Conservation (phyloP, 2,329 filamentous ascomycete species). For the Paraconiothyrium sp. region DNA sequence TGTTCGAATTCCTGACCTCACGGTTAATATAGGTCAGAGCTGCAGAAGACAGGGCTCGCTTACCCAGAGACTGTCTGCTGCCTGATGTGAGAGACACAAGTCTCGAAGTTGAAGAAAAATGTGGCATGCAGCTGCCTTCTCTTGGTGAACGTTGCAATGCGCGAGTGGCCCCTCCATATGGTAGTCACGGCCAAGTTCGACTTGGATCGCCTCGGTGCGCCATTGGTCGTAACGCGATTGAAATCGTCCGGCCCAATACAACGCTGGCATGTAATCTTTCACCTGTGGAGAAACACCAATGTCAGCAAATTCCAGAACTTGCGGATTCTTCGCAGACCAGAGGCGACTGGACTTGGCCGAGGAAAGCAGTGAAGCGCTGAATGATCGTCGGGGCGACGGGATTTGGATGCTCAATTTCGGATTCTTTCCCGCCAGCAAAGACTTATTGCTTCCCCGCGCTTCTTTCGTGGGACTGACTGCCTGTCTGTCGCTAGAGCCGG, state of each 20-base stretch:
- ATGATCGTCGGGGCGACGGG: neutral
- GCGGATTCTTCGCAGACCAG: conserved; percentile 6
- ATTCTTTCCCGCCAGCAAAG: neutral
- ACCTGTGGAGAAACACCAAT: conserved; percentile 33
- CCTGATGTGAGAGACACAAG: conserved; percentile 38
- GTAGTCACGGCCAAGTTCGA: conserved; percentile 26
- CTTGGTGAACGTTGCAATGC: conserved; percentile 36
- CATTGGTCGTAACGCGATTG: conserved; percentile 46
- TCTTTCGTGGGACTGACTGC: neutral
- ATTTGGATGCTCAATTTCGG: conserved; percentile 1
- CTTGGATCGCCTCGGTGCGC: conserved; percentile 43
- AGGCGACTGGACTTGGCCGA: conserved; percentile 2
- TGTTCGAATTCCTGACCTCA: conserved; percentile 43
- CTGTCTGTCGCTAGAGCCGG: neutral
- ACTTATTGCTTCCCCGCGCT: neutral
- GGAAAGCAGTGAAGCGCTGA: conserved; percentile 4
- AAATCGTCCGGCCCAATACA: conserved; percentile 49
- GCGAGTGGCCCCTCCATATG: conserved; percentile 27
- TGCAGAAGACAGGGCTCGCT: neutral
- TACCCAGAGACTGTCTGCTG: conserved; percentile 48
- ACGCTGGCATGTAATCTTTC: conserved; percentile 43
- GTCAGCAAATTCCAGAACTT: conserved; percentile 32
- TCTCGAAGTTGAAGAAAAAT: conserved; percentile 45
- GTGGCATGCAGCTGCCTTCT: conserved; percentile 37
- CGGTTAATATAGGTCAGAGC: conserved; percentile 11